phyloP scores from a whole-genome alignment of 108 stramenopile species.

The Heterococcus sp. region DNA sequence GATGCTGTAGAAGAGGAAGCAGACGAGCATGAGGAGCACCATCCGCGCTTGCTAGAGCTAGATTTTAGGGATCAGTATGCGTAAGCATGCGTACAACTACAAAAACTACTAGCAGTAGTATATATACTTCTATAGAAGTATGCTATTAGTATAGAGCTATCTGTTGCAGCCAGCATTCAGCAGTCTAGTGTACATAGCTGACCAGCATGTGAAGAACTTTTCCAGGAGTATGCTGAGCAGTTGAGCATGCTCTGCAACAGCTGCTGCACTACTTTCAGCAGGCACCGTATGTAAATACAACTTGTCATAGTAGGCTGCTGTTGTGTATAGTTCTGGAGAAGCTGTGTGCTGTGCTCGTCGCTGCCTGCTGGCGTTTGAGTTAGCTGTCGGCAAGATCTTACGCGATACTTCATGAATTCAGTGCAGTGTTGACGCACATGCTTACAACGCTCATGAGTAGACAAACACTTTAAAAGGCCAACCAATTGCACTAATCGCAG shows the following conservation, averaged over 20 bases:
- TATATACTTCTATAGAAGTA: background rate
- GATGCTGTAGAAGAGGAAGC: background rate
- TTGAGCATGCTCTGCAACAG: too few species aligned
- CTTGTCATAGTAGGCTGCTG: background rate
- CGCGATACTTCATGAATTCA: too few species aligned
- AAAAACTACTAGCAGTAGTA: background rate
- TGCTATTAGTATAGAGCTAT: background rate
- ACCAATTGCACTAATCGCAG: too few species aligned
- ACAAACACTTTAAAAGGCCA: too few species aligned
- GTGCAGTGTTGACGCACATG: too few species aligned
- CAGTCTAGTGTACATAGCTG: background rate
- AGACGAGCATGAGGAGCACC: background rate
- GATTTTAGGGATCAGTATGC: conserved; percentile 41
- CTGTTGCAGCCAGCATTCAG: background rate
- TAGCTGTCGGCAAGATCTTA: too few species aligned
- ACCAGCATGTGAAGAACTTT: background rate
- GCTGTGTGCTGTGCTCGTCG: too few species aligned
- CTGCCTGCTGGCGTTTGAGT: background rate
- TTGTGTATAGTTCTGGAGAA: too few species aligned
- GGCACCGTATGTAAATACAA: background rate
- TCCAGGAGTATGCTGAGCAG: background rate
- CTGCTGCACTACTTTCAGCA: background rate
- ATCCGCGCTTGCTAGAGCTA: conserved; percentile 14
- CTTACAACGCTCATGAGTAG: too few species aligned
- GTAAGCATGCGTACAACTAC: background rate